Evolutionary conservation across 345 rosid species (phyloP).

Genomic region (Populus alba): DNA sequence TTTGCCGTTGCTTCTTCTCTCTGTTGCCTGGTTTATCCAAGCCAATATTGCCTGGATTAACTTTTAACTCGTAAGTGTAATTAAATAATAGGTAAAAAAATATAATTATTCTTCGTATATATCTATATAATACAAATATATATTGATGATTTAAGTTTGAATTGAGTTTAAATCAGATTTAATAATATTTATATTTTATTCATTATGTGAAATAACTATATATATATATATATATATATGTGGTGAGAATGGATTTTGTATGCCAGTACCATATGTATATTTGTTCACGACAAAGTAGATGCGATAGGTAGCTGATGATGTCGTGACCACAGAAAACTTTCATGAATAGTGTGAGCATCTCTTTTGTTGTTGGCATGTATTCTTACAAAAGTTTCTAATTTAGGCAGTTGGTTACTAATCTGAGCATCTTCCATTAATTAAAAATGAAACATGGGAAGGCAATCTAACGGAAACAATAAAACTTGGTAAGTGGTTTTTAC

Average conservation of each 20-base stretch:
- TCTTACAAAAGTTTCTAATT: not conserved
- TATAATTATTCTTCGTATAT: too few species aligned
- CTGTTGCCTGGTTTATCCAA: not conserved
- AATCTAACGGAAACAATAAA: constrained; percentile 1
- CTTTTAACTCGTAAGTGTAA: too few species aligned
- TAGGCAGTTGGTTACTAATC: not conserved
- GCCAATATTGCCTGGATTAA: too few species aligned
- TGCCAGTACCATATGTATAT: not conserved
- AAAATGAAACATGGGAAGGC: constrained; percentile 12
- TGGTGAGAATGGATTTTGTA: too few species aligned
- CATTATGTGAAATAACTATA: too few species aligned
- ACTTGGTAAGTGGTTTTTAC: not conserved
- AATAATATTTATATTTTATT: too few species aligned
- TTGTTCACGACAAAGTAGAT: not conserved
- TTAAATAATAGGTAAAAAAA: too few species aligned
- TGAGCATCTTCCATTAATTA: not conserved
- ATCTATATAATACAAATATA: too few species aligned
- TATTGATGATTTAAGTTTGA: too few species aligned
- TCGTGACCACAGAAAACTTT: not conserved
- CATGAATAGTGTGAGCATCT: not conserved
- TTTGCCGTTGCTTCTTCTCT: not conserved
- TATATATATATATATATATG: too few species aligned
- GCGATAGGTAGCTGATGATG: not conserved
- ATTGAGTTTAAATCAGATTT: too few species aligned
- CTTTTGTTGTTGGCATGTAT: not conserved